Conservation (phyloP, 2,329 filamentous ascomycete genomes). For the Leptosphaerulina australis region DNA sequence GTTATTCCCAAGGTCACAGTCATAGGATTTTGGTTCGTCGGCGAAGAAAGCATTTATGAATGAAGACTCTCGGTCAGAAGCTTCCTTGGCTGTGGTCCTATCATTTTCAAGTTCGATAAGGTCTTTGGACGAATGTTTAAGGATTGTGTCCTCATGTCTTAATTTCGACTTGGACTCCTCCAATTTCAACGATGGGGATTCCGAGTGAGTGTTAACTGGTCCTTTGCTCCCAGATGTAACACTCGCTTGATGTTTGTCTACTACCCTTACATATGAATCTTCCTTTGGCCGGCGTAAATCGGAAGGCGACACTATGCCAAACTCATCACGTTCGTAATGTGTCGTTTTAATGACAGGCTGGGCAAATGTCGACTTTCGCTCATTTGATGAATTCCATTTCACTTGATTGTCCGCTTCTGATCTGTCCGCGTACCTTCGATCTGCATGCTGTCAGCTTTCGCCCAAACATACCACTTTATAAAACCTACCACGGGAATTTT, state of each 20-base stretch:
- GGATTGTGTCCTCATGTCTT: neutral
- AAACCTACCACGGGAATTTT: neutral
- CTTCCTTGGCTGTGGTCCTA: neutral
- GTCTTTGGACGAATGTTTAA: neutral
- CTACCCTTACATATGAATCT: conserved; percentile 11
- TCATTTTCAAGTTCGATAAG: neutral
- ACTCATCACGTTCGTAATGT: conserved; percentile 25
- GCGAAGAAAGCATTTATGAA: conserved; percentile 37
- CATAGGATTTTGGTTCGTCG: conserved; percentile 8
- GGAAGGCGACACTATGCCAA: conserved; percentile 40
- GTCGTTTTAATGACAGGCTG: conserved; percentile 23
- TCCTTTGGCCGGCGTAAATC: conserved; percentile 39
- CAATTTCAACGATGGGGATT: neutral
- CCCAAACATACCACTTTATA: neutral
- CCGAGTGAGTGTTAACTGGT: too few relatives aligned
- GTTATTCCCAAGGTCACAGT: conserved; percentile 6
- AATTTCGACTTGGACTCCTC: too few relatives aligned
- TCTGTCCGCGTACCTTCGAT: neutral
- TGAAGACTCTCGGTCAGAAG: conserved; percentile 17
- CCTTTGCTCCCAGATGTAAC: neutral
- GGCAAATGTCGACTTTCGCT: conserved; percentile 20
- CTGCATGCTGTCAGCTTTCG: neutral
- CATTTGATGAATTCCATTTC: neutral
- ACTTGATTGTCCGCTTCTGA: neutral
- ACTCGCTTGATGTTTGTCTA: neutral